Percentiles rank a stretch among this genome's conserved stretches.
Evolutionary conservation across 345 rosid species (phyloP).

Genomic region (Geranium rotundifolium): DNA sequence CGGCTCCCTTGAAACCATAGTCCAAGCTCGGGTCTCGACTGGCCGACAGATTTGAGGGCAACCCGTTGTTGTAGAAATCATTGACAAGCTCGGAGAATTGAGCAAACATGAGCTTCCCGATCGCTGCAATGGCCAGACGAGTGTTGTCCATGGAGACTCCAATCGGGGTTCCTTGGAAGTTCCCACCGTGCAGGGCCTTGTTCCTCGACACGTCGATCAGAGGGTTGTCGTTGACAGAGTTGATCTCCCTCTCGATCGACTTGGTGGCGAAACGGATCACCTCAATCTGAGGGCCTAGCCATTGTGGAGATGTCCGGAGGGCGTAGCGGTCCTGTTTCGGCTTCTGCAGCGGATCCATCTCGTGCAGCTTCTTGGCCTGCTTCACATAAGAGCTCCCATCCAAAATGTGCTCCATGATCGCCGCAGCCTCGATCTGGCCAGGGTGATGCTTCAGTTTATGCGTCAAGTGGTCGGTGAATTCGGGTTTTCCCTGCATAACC

Average conservation of each 20-base stretch:
- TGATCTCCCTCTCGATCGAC: no score
- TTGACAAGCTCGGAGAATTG: conserved; percentile 59
- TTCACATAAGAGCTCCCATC: conserved; percentile 36
- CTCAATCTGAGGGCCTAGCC: no score
- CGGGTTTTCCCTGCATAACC: no score
- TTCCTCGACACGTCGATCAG: no score
- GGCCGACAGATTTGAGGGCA: conserved; percentile 58
- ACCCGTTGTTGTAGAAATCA: conserved; percentile 68
- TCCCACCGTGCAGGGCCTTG: no score
- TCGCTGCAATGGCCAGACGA: no score
- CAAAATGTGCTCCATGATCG: conserved; percentile 42
- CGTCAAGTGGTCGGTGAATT: no score
- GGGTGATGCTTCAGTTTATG: conserved; percentile 53
- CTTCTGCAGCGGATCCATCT: conserved; percentile 38
- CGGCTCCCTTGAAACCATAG: conserved; percentile 71
- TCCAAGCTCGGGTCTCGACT: conserved; percentile 67
- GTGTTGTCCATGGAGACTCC: no score
- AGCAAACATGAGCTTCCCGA: no score
- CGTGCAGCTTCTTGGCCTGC: conserved; percentile 33
- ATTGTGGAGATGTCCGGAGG: conserved; percentile 38
- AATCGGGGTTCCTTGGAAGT: no score
- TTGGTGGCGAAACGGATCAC: no score
- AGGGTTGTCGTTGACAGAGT: no score
- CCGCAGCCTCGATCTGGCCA: conserved; percentile 48
- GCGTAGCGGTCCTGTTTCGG: conserved; percentile 49